A percentile compares a stretch with the other conserved stretches of the same genome.
Evolutionary conservation across 768 basidiomycete species (phyloP).

Genomic region (Amanita inopinata): DNA sequence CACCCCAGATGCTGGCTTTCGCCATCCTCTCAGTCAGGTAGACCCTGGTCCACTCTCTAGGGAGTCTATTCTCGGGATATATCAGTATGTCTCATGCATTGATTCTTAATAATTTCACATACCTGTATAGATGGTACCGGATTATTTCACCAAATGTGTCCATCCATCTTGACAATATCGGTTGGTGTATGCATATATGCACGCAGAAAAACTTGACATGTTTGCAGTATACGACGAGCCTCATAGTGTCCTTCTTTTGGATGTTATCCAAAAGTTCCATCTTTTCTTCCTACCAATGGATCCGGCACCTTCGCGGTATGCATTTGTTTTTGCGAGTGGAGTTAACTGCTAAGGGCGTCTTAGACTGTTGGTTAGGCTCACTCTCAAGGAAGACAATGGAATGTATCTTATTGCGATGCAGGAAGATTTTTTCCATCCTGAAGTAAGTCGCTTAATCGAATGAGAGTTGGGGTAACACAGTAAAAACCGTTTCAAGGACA

Average conservation of each 20-base stretch:
- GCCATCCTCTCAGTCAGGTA: constrained; percentile 42
- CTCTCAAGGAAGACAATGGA: constrained; percentile 30
- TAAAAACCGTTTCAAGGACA: constrained; percentile 12
- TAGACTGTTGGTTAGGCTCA: constrained; percentile 38
- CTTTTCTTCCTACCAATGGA: constrained; percentile 32
- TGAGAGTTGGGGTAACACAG: background rate
- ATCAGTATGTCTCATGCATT: constrained; percentile 28
- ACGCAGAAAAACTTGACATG: too few relatives aligned
- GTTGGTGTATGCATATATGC: constrained; percentile 19
- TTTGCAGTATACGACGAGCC: constrained; percentile 35
- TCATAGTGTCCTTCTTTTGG: constrained; percentile 28
- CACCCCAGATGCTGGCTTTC: constrained; percentile 39
- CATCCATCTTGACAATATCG: constrained; percentile 26
- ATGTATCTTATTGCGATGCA: constrained; percentile 35
- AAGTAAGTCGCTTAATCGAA: constrained; percentile 14
- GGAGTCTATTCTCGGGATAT: constrained; percentile 40
- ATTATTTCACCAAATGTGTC: constrained; percentile 38
- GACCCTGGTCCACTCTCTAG: constrained; percentile 32
- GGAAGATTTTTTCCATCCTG: constrained; percentile 30
- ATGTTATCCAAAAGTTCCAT: constrained; percentile 37
- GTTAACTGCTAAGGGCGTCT: background rate
- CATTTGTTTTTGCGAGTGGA: background rate
- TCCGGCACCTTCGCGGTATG: constrained; percentile 33
- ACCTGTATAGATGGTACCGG: constrained; percentile 41
- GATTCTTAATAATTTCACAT: background rate